Evolutionary conservation across 2,329 filamentous ascomycete genomes (phyloP), one percentile per base, ranked within the genome.

Genomic region (Paramyrothecium sp.): DNA sequence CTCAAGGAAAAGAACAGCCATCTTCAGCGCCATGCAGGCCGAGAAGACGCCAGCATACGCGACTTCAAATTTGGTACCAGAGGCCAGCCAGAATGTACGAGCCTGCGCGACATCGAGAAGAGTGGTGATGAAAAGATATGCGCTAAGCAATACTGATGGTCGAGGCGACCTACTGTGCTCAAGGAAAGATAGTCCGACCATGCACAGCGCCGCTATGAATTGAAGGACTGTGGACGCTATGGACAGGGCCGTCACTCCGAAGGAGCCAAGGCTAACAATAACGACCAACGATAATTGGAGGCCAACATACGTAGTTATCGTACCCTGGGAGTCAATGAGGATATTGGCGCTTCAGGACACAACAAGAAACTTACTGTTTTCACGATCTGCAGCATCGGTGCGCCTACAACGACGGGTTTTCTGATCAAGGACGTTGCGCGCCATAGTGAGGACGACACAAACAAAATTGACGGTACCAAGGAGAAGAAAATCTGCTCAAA

Each of bases 401-500:
- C 38, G n/a, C 13, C 5, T 7, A 44, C 38, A 16, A 44, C n/a
- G 13, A 44, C n/a, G 5, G 38, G 38, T 12, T 4, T 16, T 44
- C n/a, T 44, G 13, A 16, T 12, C 38, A 44, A 19, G 4, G 13
- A 16, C 13, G 13, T 44, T 44, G n/a, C n/a, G 4, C 38, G 38
- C 38, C 38, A 44, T 44, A 19, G 17, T 3, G 49, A 51, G 8
- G 21, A 30, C 26, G 12, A 38, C 16, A 11, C 54, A 53, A 74
- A 76, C 1, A 77, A 55, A 7, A 69, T 57, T 0, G 72, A 63
- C 0, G 78, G 78, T 1, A 75, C 56, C 12, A 78, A 65, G 3
- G 71, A 70, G 41, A 81, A 73, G 49, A 79, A 69, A 3, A 77
- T 62, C 51, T 74, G 69, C 61, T 80, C 76, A 54, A 81, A 80